A percentile compares a stretch with the other conserved stretches of the same genome.
These are phyloP conservation scores for Ophiostoma australiae DNA, from an alignment of 2,329 filamentous ascomycete species.

Conservation along the genomic window DNA sequence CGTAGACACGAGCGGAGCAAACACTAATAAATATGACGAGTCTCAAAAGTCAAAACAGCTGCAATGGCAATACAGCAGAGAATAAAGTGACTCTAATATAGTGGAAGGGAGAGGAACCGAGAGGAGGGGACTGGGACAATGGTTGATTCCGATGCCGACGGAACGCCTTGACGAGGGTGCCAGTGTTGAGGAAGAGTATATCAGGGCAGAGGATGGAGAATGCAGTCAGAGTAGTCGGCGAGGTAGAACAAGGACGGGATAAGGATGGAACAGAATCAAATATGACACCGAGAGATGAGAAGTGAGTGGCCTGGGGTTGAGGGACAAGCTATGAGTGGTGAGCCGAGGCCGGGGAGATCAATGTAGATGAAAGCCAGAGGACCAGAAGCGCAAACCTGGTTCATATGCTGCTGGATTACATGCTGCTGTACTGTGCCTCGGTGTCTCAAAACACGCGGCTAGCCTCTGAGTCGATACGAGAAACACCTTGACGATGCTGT, in stretches of 20 bases:
- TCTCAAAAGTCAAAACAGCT: not conserved
- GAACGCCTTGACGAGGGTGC: not conserved
- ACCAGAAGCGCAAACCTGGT: not conserved
- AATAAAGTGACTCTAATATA: not conserved
- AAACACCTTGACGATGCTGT: not conserved
- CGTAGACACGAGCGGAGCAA: not conserved
- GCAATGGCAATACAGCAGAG: not conserved
- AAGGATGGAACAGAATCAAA: not conserved
- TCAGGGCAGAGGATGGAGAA: not conserved
- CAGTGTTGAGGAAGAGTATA: not conserved
- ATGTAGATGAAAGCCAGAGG: not conserved
- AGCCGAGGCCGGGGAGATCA: not conserved
- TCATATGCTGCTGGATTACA: too few relatives aligned
- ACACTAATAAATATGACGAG: constrained; percentile 3
- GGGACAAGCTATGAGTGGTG: not conserved
- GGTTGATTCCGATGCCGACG: constrained; percentile 11
- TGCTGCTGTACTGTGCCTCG: too few relatives aligned
- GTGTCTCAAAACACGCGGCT: not conserved
- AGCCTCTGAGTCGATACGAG: not conserved
- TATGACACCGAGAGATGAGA: too few relatives aligned
- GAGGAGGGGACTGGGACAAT: not conserved
- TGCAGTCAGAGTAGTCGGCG: not conserved
- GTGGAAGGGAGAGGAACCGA: not conserved
- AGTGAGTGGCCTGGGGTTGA: too few relatives aligned
- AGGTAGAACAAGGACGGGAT: not conserved